Evolutionary conservation across 2,329 filamentous ascomycete species (phyloP).

Genomic region (Paraphaeosphaeria minitans): DNA sequence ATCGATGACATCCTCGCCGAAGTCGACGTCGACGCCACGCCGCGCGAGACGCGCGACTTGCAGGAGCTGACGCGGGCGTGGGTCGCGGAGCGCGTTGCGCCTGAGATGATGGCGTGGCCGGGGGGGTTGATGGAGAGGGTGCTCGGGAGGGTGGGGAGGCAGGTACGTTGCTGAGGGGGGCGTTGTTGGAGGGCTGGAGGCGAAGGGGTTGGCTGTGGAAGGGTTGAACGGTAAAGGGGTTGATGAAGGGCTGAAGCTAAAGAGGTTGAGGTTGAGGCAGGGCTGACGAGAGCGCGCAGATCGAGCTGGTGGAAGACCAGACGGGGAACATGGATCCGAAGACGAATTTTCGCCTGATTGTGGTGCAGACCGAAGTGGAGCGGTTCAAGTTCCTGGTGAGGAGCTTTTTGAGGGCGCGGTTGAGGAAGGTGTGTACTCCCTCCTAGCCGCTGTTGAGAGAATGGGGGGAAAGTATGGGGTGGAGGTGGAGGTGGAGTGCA

Average conservation of each 20-base stretch:
- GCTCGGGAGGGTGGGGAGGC: conserved; percentile 60
- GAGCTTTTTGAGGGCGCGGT: conserved; percentile 79
- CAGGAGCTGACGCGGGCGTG: conserved; percentile 89
- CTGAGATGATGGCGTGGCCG: conserved; percentile 83
- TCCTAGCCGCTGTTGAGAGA: background rate
- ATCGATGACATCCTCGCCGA: conserved; percentile 60
- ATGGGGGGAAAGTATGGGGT: background rate
- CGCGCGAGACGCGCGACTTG: conserved; percentile 72
- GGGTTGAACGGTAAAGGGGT: conserved; percentile 38
- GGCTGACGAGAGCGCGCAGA: conserved; percentile 44
- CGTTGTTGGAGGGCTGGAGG: conserved; percentile 59
- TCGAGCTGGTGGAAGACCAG: conserved; percentile 60
- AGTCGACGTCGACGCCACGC: conserved; percentile 52
- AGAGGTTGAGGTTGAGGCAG: background rate
- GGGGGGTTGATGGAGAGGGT: conserved; percentile 80
- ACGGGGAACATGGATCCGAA: conserved; percentile 86
- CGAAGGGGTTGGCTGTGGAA: no score
- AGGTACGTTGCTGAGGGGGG: conserved; percentile 32
- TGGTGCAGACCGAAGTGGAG: conserved; percentile 95
- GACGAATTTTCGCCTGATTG: conserved; percentile 89
- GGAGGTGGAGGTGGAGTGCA: background rate
- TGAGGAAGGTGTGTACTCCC: conserved; percentile 71
- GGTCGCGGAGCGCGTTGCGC: conserved; percentile 88
- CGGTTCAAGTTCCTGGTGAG: conserved; percentile 90
- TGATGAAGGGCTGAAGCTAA: conserved; percentile 29